phyloP scores from a whole-genome alignment of 2,329 filamentous ascomycete genomes.

The Phyllachora maydis region DNA sequence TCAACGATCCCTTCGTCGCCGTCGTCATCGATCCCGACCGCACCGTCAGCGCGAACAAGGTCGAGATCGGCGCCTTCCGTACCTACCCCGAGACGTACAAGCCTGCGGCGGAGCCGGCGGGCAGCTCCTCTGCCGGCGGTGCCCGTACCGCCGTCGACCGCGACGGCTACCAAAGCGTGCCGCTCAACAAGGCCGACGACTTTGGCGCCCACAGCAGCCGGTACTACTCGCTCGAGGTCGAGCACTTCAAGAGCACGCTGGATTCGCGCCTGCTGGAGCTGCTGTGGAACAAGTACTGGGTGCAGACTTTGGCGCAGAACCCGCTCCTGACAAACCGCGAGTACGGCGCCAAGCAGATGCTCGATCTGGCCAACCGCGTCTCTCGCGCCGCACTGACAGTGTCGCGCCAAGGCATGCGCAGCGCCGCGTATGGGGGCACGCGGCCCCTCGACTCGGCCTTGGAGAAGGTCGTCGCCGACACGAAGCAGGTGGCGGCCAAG shows the following conservation, averaged over 20 bases:
- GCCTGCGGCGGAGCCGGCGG: constrained; percentile 10
- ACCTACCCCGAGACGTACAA: constrained; percentile 67
- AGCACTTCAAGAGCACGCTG: constrained; percentile 84
- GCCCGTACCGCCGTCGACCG: constrained; percentile 20
- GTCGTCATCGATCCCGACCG: constrained; percentile 94
- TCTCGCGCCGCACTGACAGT: constrained; percentile 7
- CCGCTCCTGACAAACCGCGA: constrained; percentile 84
- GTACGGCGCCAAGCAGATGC: constrained; percentile 80
- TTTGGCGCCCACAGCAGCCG: constrained; percentile 82
- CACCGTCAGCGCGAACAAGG: constrained; percentile 83
- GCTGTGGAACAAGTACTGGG: constrained; percentile 99
- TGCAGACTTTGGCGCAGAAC: constrained; percentile 80
- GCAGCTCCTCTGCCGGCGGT: neutral
- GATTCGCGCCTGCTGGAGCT: constrained; percentile 72
- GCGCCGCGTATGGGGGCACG: constrained; percentile 5
- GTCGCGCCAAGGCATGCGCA: constrained; percentile 7
- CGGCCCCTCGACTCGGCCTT: constrained; percentile 21
- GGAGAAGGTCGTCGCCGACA: constrained; percentile 37
- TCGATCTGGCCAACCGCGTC: constrained; percentile 71
- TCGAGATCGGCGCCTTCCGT: constrained; percentile 92
- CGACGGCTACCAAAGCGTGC: constrained; percentile 71
- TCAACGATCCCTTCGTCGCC: constrained; percentile 78
- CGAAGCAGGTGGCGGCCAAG: constrained; percentile 38
- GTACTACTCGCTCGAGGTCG: constrained; percentile 83
- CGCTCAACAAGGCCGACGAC: constrained; percentile 82